These are phyloP conservation scores for Auricularia auricula-judae DNA, from an alignment of 768 basidiomycete species.

Conservation along the genomic window DNA sequence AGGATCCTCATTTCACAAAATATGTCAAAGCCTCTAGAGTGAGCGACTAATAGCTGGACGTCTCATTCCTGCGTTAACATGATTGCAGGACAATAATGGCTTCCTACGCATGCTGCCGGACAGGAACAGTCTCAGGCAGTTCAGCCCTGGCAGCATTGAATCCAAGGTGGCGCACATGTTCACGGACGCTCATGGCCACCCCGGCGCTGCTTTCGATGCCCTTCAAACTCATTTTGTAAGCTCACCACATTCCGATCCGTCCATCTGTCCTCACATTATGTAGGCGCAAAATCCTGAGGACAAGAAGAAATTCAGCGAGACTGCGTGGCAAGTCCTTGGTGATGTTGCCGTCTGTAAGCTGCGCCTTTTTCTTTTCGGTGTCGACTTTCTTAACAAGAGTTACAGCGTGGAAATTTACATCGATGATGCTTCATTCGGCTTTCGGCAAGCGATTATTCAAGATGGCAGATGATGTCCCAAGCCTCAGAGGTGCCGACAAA, in stretches of 20 bases:
- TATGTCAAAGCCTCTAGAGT: neutral
- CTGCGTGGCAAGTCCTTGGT: neutral
- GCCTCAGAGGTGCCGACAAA: neutral
- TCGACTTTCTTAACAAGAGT: neutral
- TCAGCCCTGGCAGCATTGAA: neutral
- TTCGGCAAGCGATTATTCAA: neutral
- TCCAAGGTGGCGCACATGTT: neutral
- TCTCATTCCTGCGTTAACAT: neutral
- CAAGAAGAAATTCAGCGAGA: neutral
- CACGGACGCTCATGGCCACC: neutral
- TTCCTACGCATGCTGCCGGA: too few relatives aligned
- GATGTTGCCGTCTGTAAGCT: neutral
- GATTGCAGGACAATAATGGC: too few relatives aligned
- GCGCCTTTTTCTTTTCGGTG: neutral
- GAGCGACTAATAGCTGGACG: neutral
- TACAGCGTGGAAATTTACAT: neutral
- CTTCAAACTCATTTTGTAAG: neutral
- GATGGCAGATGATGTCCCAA: neutral
- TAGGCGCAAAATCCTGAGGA: neutral
- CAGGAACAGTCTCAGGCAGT: neutral
- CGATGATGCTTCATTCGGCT: neutral
- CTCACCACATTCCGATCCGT: neutral
- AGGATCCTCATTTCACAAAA: neutral
- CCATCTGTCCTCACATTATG: neutral
- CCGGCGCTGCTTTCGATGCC: neutral